Evolutionary conservation across 805 yeast genomes (phyloP), one percentile per base, ranked within the genome.

Genomic region (Cyberlindnera petersonii): DNA sequence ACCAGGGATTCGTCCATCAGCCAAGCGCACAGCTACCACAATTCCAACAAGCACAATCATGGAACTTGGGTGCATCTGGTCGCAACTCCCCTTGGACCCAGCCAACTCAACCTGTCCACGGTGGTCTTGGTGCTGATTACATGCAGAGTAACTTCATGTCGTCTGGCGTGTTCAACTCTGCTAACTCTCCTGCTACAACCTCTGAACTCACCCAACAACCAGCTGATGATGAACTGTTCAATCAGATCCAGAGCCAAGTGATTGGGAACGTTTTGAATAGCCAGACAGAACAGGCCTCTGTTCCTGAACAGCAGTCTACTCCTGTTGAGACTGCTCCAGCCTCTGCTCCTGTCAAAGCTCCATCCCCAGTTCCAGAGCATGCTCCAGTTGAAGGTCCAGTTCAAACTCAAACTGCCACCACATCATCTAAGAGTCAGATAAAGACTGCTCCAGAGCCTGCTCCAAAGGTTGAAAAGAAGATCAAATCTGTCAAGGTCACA

Each of bases 191-290:
- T 18, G 23, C 8, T 8, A 5, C 32, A 8, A 19, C 22, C 6
- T 18, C 8, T 13, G 32, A 29, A 5, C 19, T 29, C 23, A 29
- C 14, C 5, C 37, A 33, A 14, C 43, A 33, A 37, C 31, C 36
- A 15, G 37, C 28, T 31, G 50, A 52, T 21, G 56, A 55, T 23
- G 56, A 57, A 13, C 56, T 65, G n/a, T 60, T 71, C 35, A 60
- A 57, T 29, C 62, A 61, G 18, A 52, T 70, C 27, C 70, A 66
- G 24, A 53, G 62, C 16, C 63, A 66, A 8, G 15, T 4, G 72
- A 69, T 18, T 63, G 63, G 64, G 26, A 68, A 61, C 26, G 66
- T 71, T 26, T 59, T 69, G 43, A 50, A 52, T n/a, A n/a, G n/a
- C n/a, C n/a, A n/a, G n/a, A n/a, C n/a, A 24, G 65, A 52, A 2